These are phyloP conservation scores for button mushroom (Agaricus bisporus) DNA, from an alignment of 768 basidiomycete genomes.

Conservation along the genomic window DNA sequence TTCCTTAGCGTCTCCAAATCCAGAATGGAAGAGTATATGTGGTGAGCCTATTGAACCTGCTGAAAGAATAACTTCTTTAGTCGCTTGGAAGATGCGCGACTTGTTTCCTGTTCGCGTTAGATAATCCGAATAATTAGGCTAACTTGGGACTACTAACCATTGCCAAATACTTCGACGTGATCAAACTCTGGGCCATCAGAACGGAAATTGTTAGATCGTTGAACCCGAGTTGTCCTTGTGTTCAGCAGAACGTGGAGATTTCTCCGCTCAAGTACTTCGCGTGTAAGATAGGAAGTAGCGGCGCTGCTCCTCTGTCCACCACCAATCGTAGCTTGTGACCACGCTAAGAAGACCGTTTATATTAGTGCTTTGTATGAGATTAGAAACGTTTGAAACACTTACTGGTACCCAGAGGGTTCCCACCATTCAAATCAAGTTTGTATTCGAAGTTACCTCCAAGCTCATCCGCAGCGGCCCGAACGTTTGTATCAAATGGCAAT, in stretches of 20 bases:
- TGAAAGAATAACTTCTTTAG: constrained; percentile 12
- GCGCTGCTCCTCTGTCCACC: constrained; percentile 24
- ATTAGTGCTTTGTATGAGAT: background rate
- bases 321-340: constrained; percentile 19
- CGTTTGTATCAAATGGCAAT: constrained; percentile 19
- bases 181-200: background rate
- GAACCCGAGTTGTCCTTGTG: constrained; percentile 22
- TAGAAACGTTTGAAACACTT: background rate
- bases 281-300: constrained; percentile 23
- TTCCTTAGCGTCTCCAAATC: constrained; percentile 13
- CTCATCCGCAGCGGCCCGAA: constrained; percentile 25
- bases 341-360: constrained; percentile 6
- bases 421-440: constrained; percentile 24
- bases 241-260: constrained; percentile 27
- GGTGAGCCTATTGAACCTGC: constrained; percentile 13
- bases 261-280: constrained; percentile 15
- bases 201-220: background rate
- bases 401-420: constrained; percentile 25
- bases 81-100: background rate
- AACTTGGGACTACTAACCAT: background rate
- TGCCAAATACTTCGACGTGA: background rate
- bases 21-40: constrained; percentile 13
- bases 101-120: background rate
- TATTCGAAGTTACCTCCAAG: constrained; percentile 19
- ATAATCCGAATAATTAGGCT: background rate